These are phyloP conservation scores for Juglanconis juglandina DNA, from an alignment of 2,329 filamentous ascomycete genomes.

Conservation along the genomic window DNA sequence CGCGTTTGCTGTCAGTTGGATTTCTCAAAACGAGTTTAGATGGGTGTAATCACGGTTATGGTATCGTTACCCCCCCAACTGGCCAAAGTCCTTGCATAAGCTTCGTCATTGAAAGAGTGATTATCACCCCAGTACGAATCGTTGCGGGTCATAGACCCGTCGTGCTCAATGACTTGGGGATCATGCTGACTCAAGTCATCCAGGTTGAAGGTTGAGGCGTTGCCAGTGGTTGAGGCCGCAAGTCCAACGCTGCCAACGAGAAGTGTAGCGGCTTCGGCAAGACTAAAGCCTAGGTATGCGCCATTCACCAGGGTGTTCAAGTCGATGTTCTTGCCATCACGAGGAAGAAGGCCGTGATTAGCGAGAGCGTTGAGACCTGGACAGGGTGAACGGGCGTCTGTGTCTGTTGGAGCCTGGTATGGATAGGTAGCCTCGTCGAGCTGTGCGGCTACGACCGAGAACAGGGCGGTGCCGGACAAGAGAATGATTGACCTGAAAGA, in stretches of 20 bases:
- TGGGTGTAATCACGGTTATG: conserved; percentile 3
- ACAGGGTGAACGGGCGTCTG: conserved; percentile 6
- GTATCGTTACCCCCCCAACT: conserved; percentile 4
- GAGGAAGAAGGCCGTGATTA: conserved; percentile 9
- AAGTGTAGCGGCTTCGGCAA: background rate
- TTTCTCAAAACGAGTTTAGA: background rate
- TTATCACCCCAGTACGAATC: conserved; percentile 12
- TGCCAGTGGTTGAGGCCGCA: conserved; percentile 2
- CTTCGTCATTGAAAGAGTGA: conserved; percentile 5
- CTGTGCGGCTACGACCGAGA: background rate
- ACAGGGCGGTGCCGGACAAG: background rate
- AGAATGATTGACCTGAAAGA: background rate
- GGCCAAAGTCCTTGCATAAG: conserved; percentile 4
- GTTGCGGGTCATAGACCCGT: conserved; percentile 5
- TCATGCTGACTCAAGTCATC: conserved; percentile 5
- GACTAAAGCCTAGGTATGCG: background rate
- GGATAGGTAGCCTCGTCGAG: conserved; percentile 6
- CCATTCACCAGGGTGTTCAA: background rate
- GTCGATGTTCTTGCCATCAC: conserved; percentile 7
- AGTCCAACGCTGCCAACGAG: conserved; percentile 1
- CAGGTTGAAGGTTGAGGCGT: conserved; percentile 8
- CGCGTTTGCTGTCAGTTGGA: too few relatives aligned
- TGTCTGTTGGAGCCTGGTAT: conserved; percentile 1
- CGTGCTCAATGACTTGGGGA: conserved; percentile 9
- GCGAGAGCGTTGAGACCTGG: conserved; percentile 8